Percentiles rank a stretch among this genome's conserved stretches.
phyloP scores from a whole-genome alignment of 768 basidiomycete genomes.

The Sporobolomyces pararoseus region DNA sequence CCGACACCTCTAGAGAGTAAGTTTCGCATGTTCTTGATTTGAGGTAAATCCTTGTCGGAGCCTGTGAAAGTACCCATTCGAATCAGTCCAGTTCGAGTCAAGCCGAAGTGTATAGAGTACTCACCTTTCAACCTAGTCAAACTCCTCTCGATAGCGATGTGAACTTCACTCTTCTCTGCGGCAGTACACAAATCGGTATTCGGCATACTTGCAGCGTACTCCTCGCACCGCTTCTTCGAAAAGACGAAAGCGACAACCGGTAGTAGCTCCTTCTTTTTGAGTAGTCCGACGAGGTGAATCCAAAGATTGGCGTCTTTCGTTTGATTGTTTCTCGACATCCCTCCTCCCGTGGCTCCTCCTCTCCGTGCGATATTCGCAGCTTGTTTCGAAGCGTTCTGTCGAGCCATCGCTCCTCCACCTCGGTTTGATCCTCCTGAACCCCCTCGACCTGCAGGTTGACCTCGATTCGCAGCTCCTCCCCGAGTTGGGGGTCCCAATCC shows the following conservation, averaged over 20 bases:
- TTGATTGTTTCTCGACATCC: conserved; percentile 56
- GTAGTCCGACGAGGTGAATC: conserved; percentile 76
- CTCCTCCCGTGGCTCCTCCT: conserved; percentile 34
- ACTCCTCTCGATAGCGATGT: conserved; percentile 88
- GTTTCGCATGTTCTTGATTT: conserved; percentile 84
- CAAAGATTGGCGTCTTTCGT: conserved; percentile 77
- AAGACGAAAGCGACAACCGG: conserved; percentile 96
- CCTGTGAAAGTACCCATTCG: conserved; percentile 53
- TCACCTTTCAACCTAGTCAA: conserved; percentile 82
- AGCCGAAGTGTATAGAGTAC: conserved; percentile 13
- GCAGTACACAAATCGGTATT: conserved; percentile 83
- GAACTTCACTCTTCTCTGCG: conserved; percentile 93
- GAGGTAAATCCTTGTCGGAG: conserved; percentile 85
- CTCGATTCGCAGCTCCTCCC: conserved; percentile 46
- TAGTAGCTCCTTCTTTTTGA: conserved; percentile 78
- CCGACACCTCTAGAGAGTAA: conserved; percentile 88
- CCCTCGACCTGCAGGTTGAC: conserved; percentile 54
- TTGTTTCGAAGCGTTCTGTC: conserved; percentile 25
- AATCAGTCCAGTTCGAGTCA: neutral
- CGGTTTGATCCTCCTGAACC: conserved; percentile 26
- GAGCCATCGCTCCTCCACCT: conserved; percentile 45
- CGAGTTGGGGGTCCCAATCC: conserved; percentile 71
- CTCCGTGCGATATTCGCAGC: conserved; percentile 26
- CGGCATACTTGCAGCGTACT: conserved; percentile 83
- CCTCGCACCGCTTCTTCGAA: conserved; percentile 94